Conservation (phyloP, 2,329 filamentous ascomycete genomes). For the Ascocoryne sarcoides region DNA sequence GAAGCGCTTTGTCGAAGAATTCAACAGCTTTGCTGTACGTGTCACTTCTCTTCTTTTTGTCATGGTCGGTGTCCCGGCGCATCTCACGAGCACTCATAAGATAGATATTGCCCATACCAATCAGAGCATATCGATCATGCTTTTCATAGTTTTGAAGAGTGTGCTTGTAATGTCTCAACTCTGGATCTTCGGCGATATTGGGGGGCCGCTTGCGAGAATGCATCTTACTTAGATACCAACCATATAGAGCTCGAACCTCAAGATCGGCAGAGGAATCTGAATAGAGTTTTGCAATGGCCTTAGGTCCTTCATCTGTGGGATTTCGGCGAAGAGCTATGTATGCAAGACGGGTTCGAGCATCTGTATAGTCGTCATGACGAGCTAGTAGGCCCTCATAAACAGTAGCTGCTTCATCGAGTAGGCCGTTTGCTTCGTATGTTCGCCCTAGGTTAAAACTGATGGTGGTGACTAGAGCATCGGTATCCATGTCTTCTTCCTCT, state of each 20-base stretch:
- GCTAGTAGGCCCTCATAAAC: slow-evolving; percentile 81
- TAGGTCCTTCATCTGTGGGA: slow-evolving; percentile 77
- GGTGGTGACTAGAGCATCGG: slow-evolving; percentile 85
- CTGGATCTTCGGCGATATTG: slow-evolving; percentile 80
- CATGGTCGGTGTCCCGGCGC: slow-evolving; percentile 79
- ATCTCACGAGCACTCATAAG: slow-evolving; percentile 85
- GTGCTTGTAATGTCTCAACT: slow-evolving; percentile 93
- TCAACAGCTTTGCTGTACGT: slow-evolving; percentile 89
- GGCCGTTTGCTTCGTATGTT: slow-evolving; percentile 79
- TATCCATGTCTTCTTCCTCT: slow-evolving; percentile 68
- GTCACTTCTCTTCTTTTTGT: slow-evolving; percentile 82
- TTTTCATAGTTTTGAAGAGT: slow-evolving; percentile 92
- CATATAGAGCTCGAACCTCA: slow-evolving; percentile 86
- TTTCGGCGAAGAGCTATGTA: slow-evolving; percentile 80
- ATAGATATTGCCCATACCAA: slow-evolving; percentile 90
- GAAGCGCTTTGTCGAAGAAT: slow-evolving; percentile 95
- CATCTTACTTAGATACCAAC: slow-evolving; percentile 84
- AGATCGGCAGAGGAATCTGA: slow-evolving; percentile 76
- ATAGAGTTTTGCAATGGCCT: slow-evolving; percentile 77
- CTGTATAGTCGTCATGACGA: slow-evolving; percentile 84
- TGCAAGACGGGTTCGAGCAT: slow-evolving; percentile 78
- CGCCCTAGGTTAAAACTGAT: slow-evolving; percentile 95
- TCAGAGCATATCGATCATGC: slow-evolving; percentile 93
- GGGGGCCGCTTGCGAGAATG: slow-evolving; percentile 69
- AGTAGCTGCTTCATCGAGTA: slow-evolving; percentile 74